Base-by-base conservation (phyloP, 225 moss, liverwort and hornwort genomes). In the Bryum argenteum region DNA sequence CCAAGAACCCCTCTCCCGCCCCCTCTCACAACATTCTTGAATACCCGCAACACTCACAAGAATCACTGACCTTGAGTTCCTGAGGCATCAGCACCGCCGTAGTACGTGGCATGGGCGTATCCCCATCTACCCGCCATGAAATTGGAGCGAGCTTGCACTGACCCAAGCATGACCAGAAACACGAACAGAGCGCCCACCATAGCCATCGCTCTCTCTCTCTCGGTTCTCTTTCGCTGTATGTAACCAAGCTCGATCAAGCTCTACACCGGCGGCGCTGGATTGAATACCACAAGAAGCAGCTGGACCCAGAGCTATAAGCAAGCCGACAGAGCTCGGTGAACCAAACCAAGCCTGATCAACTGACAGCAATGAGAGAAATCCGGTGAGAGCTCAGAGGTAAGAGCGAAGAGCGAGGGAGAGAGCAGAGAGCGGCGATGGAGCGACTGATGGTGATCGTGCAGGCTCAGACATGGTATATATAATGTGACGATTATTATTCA, bases 1-100 rank as follows among this genome's bases (percentile, higher is more conserved):
- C 44, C 14, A 11, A 47, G 15, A 47, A 47, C 45, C 45, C 33
- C 33, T 15, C 1, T 6, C 16, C 16, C 48, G 14, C 13, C 45
- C 45, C 33, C 33, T 15, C 1, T 6, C 16, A 48, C 48, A 48
- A 8, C 48, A 48, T 48, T 48, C 48, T 48, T 47, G 45, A 13
- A 45, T 45, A 14, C 14, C 6, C 13, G 14, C 12, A 13, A 14
- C 12, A 47, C 43, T 43, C 16, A 11, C 15, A 48, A 48, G 17
- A 48, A 48, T 13, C 24, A 67, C 87, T 22, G 66, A 89, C 89
- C 89, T 86, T 85, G 83, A 40, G 89, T 89, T 40, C 85, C 89
- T 0, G 83, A 80, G 1, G 89, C 85, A 70, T 89, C 89, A 40
- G 80, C 78, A 1, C 89, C 89, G 15, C 89, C 89, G 11, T 89